phyloP scores from a whole-genome alignment of 1,284 basidiomycete genomes.

The Meira miltonrushii region DNA sequence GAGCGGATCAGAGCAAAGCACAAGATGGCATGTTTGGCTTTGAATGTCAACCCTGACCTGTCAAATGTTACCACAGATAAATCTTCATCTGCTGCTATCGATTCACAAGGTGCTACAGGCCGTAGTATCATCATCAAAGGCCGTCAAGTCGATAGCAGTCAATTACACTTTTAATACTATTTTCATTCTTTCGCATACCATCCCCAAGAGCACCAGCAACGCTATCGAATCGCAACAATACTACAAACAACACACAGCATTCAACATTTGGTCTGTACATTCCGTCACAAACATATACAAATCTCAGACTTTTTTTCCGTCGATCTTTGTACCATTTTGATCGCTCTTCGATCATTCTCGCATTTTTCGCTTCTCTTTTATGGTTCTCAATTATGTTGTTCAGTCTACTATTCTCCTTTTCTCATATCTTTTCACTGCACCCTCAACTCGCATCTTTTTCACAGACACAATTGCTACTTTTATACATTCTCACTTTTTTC shows the following conservation, averaged over 20 bases:
- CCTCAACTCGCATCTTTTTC: not conserved
- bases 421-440: not conserved
- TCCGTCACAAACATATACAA: not conserved
- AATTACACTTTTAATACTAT: too few relatives aligned
- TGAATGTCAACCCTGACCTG: slow-evolving; percentile 65
- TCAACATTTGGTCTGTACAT: too few relatives aligned
- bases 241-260: too few relatives aligned
- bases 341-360: not conserved
- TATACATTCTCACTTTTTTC: not conserved
- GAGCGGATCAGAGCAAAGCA: slow-evolving; percentile 82
- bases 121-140: too few relatives aligned
- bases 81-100: too few relatives aligned
- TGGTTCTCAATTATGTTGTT: not conserved
- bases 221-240: too few relatives aligned
- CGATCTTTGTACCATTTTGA: not conserved
- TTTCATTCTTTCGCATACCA: too few relatives aligned
- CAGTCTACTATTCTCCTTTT: not conserved
- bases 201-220: too few relatives aligned
- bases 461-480: slow-evolving; percentile 1
- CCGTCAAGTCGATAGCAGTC: too few relatives aligned
- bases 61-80: too few relatives aligned
- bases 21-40: slow-evolving; percentile 72
- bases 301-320: not conserved
- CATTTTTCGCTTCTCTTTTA: not conserved
- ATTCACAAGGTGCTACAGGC: too few relatives aligned